A percentile compares a stretch with the other conserved stretches of the same genome.
phyloP scores from a whole-genome alignment of 2,329 filamentous ascomycete species.

The Fusarium sp. region DNA sequence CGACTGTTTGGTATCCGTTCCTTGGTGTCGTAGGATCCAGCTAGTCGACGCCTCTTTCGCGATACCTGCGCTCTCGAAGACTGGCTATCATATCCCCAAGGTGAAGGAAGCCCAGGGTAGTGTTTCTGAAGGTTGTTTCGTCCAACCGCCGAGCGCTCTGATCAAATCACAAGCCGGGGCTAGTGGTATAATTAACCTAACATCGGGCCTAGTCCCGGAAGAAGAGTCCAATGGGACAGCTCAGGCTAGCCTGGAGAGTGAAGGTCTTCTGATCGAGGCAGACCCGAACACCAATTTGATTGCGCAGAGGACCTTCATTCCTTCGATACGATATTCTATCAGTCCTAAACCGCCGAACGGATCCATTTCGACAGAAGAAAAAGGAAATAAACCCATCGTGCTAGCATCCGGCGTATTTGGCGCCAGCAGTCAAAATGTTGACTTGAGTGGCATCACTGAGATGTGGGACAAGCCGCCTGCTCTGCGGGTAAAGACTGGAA shows the following conservation, averaged over 20 bases:
- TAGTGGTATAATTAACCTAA: conserved; percentile 16
- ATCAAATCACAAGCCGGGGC: conserved; percentile 6
- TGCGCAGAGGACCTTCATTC: conserved; percentile 12
- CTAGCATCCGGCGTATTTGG: conserved; percentile 6
- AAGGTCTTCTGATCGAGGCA: conserved; percentile 14
- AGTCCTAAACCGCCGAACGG: background rate
- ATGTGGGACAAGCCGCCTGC: conserved; percentile 14
- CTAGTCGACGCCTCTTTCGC: conserved; percentile 30
- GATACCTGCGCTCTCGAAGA: conserved; percentile 4
- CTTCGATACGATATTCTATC: conserved; percentile 1
- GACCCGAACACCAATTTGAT: conserved; percentile 24
- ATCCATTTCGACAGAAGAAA: background rate
- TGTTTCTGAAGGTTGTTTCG: background rate
- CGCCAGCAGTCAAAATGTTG: background rate
- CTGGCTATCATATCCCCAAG: conserved; percentile 15
- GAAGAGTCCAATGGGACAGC: no score
- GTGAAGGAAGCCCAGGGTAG: background rate
- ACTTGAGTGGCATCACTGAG: background rate
- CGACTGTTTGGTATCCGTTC: background rate
- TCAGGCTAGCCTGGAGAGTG: background rate
- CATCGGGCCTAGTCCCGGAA: no score
- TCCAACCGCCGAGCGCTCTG: background rate
- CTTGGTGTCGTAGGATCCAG: background rate
- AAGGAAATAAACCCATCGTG: background rate
- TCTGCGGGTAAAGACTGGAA: background rate